Evolutionary conservation across 352 stramenopile species (phyloP), one percentile per base, ranked within the genome.

Genomic region (Globisporangium solare): DNA sequence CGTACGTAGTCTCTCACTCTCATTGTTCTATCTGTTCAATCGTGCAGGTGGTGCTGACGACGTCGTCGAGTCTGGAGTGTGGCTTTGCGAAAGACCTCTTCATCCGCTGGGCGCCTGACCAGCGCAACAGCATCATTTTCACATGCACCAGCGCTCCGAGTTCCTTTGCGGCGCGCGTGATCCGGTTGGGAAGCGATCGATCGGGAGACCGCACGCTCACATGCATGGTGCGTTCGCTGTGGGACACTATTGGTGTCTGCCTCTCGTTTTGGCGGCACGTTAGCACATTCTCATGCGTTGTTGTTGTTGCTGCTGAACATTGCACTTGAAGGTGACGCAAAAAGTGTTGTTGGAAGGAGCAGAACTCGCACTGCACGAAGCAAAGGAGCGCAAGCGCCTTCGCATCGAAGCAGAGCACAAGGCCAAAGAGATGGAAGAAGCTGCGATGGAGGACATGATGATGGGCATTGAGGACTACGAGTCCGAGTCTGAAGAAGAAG

Each of bases 401-500:
- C 85, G 84, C 4, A 76, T 89, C 7, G 86, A 95, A 53, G 86
- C 84, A 10, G 86, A 95, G 61, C 83, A 86, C 68, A 94, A 93
- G 51, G 86, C 86, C 7, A 93, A 94, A 59, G 84, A 95, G 52
- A 81, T 94, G 45, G 86, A 94, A 51, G 86, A 94, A 53, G 86
- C 86, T 50, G 86, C 84, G 37, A 94, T 95, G 84, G 84, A 95
- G 61, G 86, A 95, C 60, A 94, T 95, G 83, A 94, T 95, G 84
- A 89, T 94, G 79, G 83, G 80, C 24, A 93, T 95, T 39, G 86
- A 90, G 68, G 86, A 95, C 67, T 95, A 92, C 52, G 86, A 95
- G 60, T 91, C 74, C 2, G 79, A 89, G 43, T 82, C 79, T 10
- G 86, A 95, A 56, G 86, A 94, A 63, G 79, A 92, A 24, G 67